Evolutionary conservation across 2,329 filamentous ascomycete genomes (phyloP), one percentile per base, ranked within the genome.

Genomic region (Sarocladiaceae sp.): DNA sequence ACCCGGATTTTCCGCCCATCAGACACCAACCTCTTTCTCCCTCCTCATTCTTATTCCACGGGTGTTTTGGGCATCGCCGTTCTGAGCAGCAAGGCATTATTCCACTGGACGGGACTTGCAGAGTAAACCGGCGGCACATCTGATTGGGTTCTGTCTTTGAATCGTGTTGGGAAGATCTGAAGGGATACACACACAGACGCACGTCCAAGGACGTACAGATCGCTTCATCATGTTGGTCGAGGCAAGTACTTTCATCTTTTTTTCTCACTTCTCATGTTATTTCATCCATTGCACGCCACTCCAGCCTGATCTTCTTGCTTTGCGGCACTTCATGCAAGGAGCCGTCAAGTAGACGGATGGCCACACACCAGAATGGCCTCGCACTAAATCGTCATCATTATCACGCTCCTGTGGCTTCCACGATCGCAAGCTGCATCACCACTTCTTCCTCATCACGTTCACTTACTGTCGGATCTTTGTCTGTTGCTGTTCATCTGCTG

Each of bases 181-280:
- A 48, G 44, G 28, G 22, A 46, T 23, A 42, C 18, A 42, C 13
- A 20, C 39, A 20, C 40, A 33, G 11, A 50, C 22, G 18, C 25
- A 51, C 35, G 35, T 23, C 7, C 13, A 51, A 26, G 15, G 37
- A 40, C 18, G 33, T 17, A 40, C 25, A 28, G 28, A 33, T 37
- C 31, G 15, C 22, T 25, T 52, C 56, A 60, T 52, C 31, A 68
- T 70, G 66, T 63, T 65, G 46, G 62, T 69, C 12, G 57, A 62
- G 58, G 64, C 64, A 58, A 64, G 62, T 37, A 17, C 18, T 39
- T 36, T n/a, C 12, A 15, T 28, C 26, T 52, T n/a, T 35, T 26
- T 18, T 25, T 15, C 25, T 37, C 20, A 5, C n/a, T 46, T 51
- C 17, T 40, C 13, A 10, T 33, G 35, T 36, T 15, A 28, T 42